Percentiles rank a stretch among this genome's conserved stretches.
Evolutionary conservation across 2,329 filamentous ascomycete genomes (phyloP).

Genomic region (Paracoccidioides lutzii): DNA sequence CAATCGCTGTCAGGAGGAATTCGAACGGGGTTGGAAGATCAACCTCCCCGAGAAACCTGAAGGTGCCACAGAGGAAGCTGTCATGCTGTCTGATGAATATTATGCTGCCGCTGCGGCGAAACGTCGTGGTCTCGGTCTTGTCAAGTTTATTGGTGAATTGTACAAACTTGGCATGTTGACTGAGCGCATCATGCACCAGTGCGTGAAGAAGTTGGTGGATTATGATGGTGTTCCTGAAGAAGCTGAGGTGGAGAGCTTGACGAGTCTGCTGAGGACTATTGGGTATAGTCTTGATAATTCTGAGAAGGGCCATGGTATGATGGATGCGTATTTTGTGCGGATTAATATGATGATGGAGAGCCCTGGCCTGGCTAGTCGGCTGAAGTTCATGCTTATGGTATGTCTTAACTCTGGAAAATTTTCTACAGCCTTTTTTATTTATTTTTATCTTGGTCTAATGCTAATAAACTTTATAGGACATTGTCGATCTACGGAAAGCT

Average conservation of each 20-base stretch:
- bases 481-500: conserved; percentile 65
- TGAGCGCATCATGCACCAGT: conserved; percentile 98
- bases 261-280: conserved; percentile 82
- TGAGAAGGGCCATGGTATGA: conserved; percentile 72
- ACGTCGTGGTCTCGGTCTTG: conserved; percentile 89
- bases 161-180: conserved; percentile 99
- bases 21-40: conserved; percentile 92
- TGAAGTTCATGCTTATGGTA: conserved; percentile 88
- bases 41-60: conserved; percentile 71
- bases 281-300: conserved; percentile 72
- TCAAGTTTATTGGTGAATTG: conserved; percentile 97
- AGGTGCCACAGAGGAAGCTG: conserved; percentile 57
- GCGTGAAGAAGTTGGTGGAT: conserved; percentile 91
- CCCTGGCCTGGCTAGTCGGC: conserved; percentile 68
- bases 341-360: conserved; percentile 73
- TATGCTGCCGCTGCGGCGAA: conserved; percentile 89
- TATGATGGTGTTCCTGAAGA: conserved; percentile 89
- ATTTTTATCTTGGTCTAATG: neutral
- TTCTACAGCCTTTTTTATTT: neutral
- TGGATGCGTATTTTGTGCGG: conserved; percentile 86
- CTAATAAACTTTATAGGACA: conserved; percentile 41
- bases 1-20: conserved; percentile 97
- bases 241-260: conserved; percentile 89
- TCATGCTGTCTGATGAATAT: conserved; percentile 89
- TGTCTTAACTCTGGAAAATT: conserved; percentile 7